Percentiles rank a stretch among this genome's conserved stretches.
Evolutionary conservation across 108 stramenopile species (phyloP).

Genomic region (Nannochloropsis granulata): DNA sequence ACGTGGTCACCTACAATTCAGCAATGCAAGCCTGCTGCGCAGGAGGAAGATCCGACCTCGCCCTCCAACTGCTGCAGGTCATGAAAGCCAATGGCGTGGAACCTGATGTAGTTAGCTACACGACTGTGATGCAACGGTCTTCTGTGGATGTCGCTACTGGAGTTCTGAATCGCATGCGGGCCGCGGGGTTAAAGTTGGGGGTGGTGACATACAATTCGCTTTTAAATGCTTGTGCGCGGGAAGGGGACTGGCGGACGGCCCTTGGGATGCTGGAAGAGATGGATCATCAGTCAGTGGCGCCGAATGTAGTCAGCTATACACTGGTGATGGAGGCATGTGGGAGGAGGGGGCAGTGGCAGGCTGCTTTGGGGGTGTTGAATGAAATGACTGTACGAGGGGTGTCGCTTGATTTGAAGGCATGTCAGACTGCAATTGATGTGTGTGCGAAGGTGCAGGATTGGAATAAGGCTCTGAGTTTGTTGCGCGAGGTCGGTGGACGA

Average conservation of each 20-base stretch:
- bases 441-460: conserved; percentile 11
- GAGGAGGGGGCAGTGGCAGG: conserved; percentile 1
- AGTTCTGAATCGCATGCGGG: neutral
- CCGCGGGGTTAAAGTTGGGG: neutral
- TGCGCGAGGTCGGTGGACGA: neutral
- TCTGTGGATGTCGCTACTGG: neutral
- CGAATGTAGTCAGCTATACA: conserved; percentile 13
- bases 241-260: neutral
- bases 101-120: neutral
- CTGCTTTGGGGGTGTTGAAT: conserved; percentile 9
- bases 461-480: conserved; percentile 3
- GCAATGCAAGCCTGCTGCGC: conserved; percentile 3
- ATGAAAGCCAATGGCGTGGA: neutral
- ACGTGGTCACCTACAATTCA: conserved; percentile 6
- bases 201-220: neutral
- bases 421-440: conserved; percentile 9
- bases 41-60: conserved; percentile 2
- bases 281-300: conserved; percentile 1
- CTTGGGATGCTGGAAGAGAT: conserved; percentile 13
- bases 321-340: conserved; percentile 11
- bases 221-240: neutral
- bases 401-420: neutral
- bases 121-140: neutral
- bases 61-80: conserved; percentile 1
- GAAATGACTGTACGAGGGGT: conserved; percentile 16